Conservation (phyloP, 2,329 filamentous ascomycete species). For the Leptographium lundbergii region DNA sequence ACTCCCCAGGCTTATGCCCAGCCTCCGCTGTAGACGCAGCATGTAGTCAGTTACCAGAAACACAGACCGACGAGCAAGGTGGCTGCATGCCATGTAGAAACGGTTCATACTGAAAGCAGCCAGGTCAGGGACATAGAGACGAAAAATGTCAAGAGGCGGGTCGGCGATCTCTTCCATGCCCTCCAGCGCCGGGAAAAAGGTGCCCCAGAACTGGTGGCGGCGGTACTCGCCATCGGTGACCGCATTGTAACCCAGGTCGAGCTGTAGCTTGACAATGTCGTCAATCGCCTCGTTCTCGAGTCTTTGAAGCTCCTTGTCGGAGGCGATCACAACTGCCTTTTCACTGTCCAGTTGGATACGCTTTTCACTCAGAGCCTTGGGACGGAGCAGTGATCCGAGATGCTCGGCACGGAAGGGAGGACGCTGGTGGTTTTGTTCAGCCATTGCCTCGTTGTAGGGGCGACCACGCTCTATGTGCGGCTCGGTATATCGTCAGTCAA, state of each 20-base stretch:
- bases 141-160: conserved; percentile 22
- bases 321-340: conserved; percentile 23
- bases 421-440: conserved; percentile 13
- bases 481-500: background rate
- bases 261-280: conserved; percentile 45
- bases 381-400: conserved; percentile 61
- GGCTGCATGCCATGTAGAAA: background rate
- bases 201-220: conserved; percentile 22
- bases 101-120: conserved; percentile 25
- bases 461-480: background rate
- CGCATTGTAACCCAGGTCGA: conserved; percentile 41
- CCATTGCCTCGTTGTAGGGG: background rate
- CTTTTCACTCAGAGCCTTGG: conserved; percentile 44
- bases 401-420: conserved; percentile 49
- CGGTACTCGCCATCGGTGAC: conserved; percentile 51
- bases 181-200: conserved; percentile 24
- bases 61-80: background rate
- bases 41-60: background rate
- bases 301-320: conserved; percentile 31
- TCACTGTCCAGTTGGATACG: conserved; percentile 20
- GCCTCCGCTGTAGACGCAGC: conserved; percentile 22
- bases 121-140: conserved; percentile 25
- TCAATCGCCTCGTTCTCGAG: conserved; percentile 47
- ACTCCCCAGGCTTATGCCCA: conserved; percentile 33
- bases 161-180: conserved; percentile 26